Evolutionary conservation across 208 protist species (phyloP).

Genomic region (Acanthamoeba rhysodes): DNA sequence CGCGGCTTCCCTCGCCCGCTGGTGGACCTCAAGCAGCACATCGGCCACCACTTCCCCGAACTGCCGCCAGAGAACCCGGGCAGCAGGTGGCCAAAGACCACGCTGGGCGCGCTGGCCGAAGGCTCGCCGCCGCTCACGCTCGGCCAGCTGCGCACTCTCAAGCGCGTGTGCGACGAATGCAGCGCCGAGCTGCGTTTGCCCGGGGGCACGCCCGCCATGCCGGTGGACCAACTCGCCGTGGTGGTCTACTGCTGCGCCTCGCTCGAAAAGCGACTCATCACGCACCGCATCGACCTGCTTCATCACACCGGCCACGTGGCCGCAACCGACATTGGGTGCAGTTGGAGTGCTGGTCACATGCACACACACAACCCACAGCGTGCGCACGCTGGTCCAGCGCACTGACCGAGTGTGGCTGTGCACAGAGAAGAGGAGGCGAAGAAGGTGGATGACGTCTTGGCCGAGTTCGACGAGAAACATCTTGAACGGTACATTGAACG

Average conservation of each 20-base stretch:
- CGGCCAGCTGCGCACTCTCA: neutral
- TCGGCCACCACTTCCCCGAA: constrained; percentile 40
- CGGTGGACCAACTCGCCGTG: constrained; percentile 15
- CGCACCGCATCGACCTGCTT: neutral
- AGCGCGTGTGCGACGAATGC: constrained; percentile 52
- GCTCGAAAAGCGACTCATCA: constrained; percentile 34
- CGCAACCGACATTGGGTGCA: neutral
- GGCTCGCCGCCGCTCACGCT: neutral
- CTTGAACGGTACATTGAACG: constrained; percentile 17
- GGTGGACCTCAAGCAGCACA: constrained; percentile 18
- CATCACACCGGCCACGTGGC: neutral
- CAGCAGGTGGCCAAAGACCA: constrained; percentile 66
- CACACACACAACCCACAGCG: no score
- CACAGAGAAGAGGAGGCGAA: neutral
- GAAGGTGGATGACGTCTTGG: constrained; percentile 31
- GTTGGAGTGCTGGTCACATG: neutral
- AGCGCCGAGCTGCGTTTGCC: neutral
- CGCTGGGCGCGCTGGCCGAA: constrained; percentile 31
- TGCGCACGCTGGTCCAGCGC: no score
- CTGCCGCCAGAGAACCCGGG: constrained; percentile 70
- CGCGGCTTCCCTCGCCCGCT: constrained; percentile 29
- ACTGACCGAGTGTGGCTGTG: neutral
- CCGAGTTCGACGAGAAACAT: neutral
- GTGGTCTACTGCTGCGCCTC: constrained; percentile 66
- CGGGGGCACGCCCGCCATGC: neutral